Base-by-base conservation (phyloP, 2,329 filamentous ascomycete species). In the Cadophora gregata region DNA sequence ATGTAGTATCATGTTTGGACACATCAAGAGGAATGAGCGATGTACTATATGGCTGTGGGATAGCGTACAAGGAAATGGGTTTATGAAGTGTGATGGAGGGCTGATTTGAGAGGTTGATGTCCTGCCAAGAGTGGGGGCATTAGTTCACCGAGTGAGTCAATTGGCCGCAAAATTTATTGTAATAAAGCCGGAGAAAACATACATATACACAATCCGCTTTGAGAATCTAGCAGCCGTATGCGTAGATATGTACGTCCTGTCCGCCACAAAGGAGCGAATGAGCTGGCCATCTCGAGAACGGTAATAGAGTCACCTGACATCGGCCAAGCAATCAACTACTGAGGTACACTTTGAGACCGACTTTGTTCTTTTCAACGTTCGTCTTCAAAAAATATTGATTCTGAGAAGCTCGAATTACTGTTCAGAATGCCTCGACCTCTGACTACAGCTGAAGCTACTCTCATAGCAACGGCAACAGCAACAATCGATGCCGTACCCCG, bases 401-500 rank as follows among this genome's bases (percentile, higher is more conserved):
- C 31, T n/a, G 9, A 55, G 12, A 1, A 31, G 38, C 25, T 25
- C 6, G 10, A 21, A 1, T 14, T 14, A 5, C 47, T 7, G 27
- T 31, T 42, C 64, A 60, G 50, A 42, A 59, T 60, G 61, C 36
- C 65, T 36, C 51, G 10, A 4, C 33, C 62, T 64, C 55, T 53
- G 29, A 47, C 65, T 64, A 62, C 67, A 53, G 12, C 56, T 25
- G 55, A 70, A 48, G 16, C 10, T 14, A 21, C 62, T 21, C 62
- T 71, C 29, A 69, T 71, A n/a, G 31, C 56, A 19, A 62, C 62
- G 27, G 69, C 69, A 19, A 65, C 62, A 12, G 33, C 48, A 7
- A 25, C 51, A 2, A 68, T 71, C 47, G 59, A 68, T 27, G 60
- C 67, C 27, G 62, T 71, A 8, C 67, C 69, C 4, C 63, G 66